These are phyloP conservation scores for Dryadomyces quercivorus DNA, from an alignment of 2,329 filamentous ascomycete genomes.

Conservation along the genomic window DNA sequence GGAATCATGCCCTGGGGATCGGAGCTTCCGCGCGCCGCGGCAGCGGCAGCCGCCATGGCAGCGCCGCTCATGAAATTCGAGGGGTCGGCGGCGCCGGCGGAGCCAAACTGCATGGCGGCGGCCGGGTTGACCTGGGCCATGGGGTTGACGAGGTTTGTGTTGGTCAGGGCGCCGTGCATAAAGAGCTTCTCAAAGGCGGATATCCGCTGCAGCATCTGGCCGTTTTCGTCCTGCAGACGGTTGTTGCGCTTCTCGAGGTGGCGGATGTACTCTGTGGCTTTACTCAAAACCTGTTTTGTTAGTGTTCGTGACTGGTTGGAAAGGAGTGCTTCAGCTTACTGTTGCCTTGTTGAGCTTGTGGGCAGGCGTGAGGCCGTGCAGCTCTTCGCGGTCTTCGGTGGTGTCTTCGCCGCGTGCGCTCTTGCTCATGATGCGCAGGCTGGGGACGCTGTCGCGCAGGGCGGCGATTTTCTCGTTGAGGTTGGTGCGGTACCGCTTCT, in stretches of 20 bases:
- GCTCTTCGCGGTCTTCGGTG: constrained; percentile 64
- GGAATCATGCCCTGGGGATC: constrained; percentile 48
- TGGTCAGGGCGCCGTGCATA: constrained; percentile 60
- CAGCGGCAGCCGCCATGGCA: constrained; percentile 2
- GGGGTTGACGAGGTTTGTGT: constrained; percentile 34
- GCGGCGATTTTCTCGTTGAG: constrained; percentile 95
- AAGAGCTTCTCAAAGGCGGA: constrained; percentile 69
- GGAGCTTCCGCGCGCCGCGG: constrained; percentile 19
- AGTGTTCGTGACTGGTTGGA: background rate
- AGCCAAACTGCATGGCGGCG: constrained; percentile 36
- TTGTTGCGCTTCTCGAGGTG: constrained; percentile 88
- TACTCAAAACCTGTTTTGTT: constrained; percentile 55
- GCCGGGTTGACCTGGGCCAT: constrained; percentile 35
- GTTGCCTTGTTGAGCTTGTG: constrained; percentile 98
- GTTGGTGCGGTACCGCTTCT: constrained; percentile 93
- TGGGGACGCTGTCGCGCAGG: constrained; percentile 82
- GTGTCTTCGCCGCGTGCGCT: constrained; percentile 55
- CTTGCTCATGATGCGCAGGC: constrained; percentile 72
- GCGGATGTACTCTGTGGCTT: constrained; percentile 91
- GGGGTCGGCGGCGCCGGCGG: constrained; percentile 24
- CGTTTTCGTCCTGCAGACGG: constrained; percentile 70
- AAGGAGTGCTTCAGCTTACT: constrained; percentile 18
- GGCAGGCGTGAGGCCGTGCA: constrained; percentile 70
- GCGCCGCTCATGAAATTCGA: constrained; percentile 6
- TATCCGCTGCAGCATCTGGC: constrained; percentile 63